Evolutionary conservation across 2,329 filamentous ascomycete genomes (phyloP), one percentile per base, ranked within the genome.

Genomic region (Aphanoascus verrucosus): DNA sequence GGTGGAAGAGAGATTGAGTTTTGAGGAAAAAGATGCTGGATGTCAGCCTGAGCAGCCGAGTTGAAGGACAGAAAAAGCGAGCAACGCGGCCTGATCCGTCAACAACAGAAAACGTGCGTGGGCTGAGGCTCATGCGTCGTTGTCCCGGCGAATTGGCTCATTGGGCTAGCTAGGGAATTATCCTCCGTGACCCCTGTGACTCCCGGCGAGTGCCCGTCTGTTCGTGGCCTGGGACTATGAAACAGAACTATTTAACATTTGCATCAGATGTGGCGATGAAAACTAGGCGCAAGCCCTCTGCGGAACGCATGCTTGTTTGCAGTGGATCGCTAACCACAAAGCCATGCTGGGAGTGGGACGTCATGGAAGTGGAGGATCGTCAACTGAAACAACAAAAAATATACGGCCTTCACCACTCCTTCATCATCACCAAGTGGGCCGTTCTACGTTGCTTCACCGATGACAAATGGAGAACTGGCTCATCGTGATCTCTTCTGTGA

Each of bases 121-220:
- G 38, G 40, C 28, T 17, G 48, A 43, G 48, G 48, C 48, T 50
- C 40, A 34, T 19, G 17, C 12, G 31, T 12, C 19, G 45, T 11
- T 9, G 48, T 20, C 40, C 49, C 49, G 40, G 49, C 49, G 49
- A 51, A 51, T 51, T 51, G 49, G 49, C 35, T 20, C 17, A 19
- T 28, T 28, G 23, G 23, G 7, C 3, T 4, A 28, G 23, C 38
- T 19, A 41, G n/a, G 38, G 15, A 15, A 8, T 41, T 19, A 19
- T 17, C 38, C 19, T 14, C 15, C 19, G 15, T 41, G 19, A 19
- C 38, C 38, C n/a, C 38, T 41, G 38, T 41, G 38, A 7, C 38
- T 41, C 23, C 23, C 23, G 23, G 23, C 23, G 23, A 28, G 23
- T 28, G 23, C 23, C 23, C 7, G 23, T 28, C 23, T 28, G 23